Percentiles rank a stretch among this genome's conserved stretches.
These are phyloP conservation scores for Aspergillus sp. DNA, from an alignment of 2,329 filamentous ascomycete genomes.

Conservation along the genomic window DNA sequence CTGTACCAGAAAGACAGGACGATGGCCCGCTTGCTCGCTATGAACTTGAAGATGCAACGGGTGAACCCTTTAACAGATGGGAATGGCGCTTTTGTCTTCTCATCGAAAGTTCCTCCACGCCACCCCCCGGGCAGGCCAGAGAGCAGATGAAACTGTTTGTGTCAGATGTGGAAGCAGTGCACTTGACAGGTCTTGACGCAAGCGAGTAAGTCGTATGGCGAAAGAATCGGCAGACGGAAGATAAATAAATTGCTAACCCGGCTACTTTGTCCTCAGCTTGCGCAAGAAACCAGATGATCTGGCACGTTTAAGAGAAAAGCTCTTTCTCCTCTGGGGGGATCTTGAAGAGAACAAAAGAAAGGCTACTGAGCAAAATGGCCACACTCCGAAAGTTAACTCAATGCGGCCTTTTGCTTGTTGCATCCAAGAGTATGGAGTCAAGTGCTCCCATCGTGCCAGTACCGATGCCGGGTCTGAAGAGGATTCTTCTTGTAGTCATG, in stretches of 20 bases:
- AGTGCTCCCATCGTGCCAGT: slow-evolving; percentile 34
- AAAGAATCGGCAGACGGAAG: background rate
- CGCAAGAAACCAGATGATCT: slow-evolving; percentile 53
- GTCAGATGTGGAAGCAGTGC: slow-evolving; percentile 57
- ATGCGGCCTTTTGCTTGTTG: slow-evolving; percentile 69
- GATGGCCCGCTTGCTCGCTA: slow-evolving; percentile 48
- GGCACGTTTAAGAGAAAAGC: slow-evolving; percentile 60
- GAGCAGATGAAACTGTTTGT: slow-evolving; percentile 67
- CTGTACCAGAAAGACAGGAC: slow-evolving; percentile 40
- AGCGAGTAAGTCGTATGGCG: slow-evolving; percentile 48
- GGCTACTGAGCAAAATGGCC: slow-evolving; percentile 24
- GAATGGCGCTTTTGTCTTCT: slow-evolving; percentile 82
- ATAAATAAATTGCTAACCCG: background rate
- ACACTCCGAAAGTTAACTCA: slow-evolving; percentile 32
- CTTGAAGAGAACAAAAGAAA: slow-evolving; percentile 67
- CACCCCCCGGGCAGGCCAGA: slow-evolving; percentile 35
- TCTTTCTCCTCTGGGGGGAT: slow-evolving; percentile 83
- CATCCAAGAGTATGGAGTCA: slow-evolving; percentile 68
- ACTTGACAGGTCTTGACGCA: slow-evolving; percentile 57
- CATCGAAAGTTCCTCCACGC: slow-evolving; percentile 65
- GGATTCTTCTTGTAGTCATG: slow-evolving; percentile 39
- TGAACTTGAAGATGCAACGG: slow-evolving; percentile 31
- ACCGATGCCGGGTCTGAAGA: slow-evolving; percentile 8
- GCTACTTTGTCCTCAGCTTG: slow-evolving; percentile 48
- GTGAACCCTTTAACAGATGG: slow-evolving; percentile 52